Conservation (phyloP, 192 early-diverging fungal genomes). For the Haplosporangium gracile region DNA sequence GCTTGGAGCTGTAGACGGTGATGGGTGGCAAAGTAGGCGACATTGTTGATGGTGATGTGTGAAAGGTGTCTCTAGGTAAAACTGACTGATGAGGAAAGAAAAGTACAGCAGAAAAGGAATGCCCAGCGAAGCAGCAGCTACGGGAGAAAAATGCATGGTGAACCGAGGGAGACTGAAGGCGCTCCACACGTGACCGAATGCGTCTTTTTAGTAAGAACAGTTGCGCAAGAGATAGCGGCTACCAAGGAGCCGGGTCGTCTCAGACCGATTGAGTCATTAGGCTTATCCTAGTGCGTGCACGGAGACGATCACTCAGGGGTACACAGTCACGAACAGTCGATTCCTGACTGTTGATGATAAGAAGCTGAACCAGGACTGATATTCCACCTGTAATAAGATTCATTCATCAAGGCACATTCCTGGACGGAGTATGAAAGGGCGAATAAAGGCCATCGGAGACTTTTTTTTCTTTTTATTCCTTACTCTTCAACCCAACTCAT, state of each 20-base stretch:
- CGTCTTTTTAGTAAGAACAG: neutral
- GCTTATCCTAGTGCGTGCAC: neutral
- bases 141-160: neutral
- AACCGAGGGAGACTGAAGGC: neutral
- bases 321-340: no score
- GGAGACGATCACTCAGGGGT: no score
- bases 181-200: neutral
- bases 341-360: no score
- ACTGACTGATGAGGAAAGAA: neutral
- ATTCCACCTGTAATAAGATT: no score
- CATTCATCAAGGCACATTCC: no score
- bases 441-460: no score
- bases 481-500: no score
- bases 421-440: no score
- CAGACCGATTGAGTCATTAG: neutral
- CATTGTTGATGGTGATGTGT: neutral
- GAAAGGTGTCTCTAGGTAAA: neutral
- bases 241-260: neutral
- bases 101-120: neutral
- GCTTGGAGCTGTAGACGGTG: constrained; percentile 7
- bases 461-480: no score
- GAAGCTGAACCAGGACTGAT: no score
- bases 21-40: neutral
- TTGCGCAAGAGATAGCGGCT: neutral
- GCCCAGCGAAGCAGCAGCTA: neutral